Conservation (phyloP, 805 yeast species). For the Starmerella ratchasimensis region DNA sequence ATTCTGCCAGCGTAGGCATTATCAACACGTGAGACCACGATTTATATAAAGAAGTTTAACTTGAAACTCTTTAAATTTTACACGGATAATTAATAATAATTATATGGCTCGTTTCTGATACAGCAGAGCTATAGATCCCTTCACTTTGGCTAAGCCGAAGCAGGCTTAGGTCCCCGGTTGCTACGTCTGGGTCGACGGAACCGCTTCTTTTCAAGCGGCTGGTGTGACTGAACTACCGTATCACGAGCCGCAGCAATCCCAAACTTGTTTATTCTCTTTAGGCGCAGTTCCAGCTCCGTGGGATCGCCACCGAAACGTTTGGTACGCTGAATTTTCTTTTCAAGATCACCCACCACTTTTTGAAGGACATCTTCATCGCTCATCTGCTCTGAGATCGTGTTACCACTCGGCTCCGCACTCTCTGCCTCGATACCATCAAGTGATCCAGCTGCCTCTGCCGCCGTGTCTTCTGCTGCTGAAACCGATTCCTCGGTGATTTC, state of each 20-base stretch:
- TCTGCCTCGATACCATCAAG: conserved; percentile 16
- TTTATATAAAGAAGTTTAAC: no score
- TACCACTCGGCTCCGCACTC: conserved; percentile 8
- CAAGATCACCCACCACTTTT: conserved; percentile 52
- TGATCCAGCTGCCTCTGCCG: conserved; percentile 15
- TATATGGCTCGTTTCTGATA: no score
- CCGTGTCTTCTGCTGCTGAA: conserved; percentile 11
- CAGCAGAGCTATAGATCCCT: no score
- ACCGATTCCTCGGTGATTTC: conserved; percentile 18
- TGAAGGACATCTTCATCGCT: conserved; percentile 60
- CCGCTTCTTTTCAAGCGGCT: not conserved
- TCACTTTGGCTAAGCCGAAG: no score
- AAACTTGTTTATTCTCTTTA: conserved; percentile 66
- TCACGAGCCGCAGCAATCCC: conserved; percentile 41
- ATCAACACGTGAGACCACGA: no score
- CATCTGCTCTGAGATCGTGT: conserved; percentile 23
- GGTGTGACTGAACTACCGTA: conserved; percentile 10
- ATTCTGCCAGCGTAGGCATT: no score
- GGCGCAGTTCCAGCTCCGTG: conserved; percentile 42
- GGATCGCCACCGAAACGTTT: conserved; percentile 55
- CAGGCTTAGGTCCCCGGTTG: not conserved
- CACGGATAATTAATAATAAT: no score
- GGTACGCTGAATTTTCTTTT: conserved; percentile 55
- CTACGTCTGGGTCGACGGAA: not conserved
- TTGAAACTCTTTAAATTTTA: no score